A percentile compares a stretch with the other conserved stretches of the same genome.
These are phyloP conservation scores for Mortierella sp. DNA, from an alignment of 371 early-diverging fungal genomes.

Conservation along the genomic window DNA sequence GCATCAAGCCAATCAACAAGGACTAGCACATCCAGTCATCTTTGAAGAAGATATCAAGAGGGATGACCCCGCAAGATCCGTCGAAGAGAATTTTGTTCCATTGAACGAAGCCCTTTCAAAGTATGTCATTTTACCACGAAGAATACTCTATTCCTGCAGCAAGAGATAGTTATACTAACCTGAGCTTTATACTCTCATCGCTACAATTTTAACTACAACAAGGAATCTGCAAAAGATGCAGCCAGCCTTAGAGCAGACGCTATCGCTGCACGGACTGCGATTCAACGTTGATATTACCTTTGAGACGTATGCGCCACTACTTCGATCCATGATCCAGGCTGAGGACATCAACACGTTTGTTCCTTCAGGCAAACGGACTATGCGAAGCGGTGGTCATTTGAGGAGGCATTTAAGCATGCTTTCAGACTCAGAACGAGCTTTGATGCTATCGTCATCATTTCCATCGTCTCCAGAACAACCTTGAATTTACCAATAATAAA, in stretches of 20 bases:
- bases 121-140: slow-evolving; percentile 5
- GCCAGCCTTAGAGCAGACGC: slow-evolving; percentile 38
- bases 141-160: neutral
- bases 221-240: slow-evolving; percentile 36
- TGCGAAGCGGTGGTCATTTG: slow-evolving; percentile 52
- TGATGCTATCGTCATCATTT: slow-evolving; percentile 20
- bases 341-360: slow-evolving; percentile 31
- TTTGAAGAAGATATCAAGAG: slow-evolving; percentile 23
- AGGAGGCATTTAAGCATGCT: slow-evolving; percentile 32
- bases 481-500: neutral
- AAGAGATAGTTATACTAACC: neutral
- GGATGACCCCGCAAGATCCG: slow-evolving; percentile 22
- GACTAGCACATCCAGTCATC: neutral
- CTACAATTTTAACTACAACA: neutral
- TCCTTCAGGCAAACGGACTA: slow-evolving; percentile 44
- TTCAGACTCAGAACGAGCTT: slow-evolving; percentile 23
- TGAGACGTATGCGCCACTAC: slow-evolving; percentile 27
- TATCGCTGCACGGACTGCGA: slow-evolving; percentile 37
- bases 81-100: slow-evolving; percentile 30
- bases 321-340: slow-evolving; percentile 38
- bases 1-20: slow-evolving; percentile 8
- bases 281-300: slow-evolving; percentile 34
- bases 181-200: neutral
- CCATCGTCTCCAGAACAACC: neutral
- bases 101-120: slow-evolving; percentile 23